Evolutionary conservation across 2,329 filamentous ascomycete genomes (phyloP).

Genomic region (Aspergillus latus): DNA sequence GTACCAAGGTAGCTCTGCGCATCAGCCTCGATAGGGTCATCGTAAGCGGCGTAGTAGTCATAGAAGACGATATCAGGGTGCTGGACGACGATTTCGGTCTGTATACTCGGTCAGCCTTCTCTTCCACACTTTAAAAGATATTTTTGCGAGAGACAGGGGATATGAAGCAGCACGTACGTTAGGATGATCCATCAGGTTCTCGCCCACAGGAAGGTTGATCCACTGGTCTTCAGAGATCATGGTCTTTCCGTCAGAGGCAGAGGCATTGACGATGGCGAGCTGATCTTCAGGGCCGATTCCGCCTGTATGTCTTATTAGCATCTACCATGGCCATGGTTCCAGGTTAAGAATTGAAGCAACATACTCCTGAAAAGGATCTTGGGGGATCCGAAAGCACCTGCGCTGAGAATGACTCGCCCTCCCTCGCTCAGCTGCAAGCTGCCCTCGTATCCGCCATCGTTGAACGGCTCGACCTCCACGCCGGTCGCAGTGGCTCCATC

Average conservation of each 20-base stretch:
- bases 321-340: too few species aligned
- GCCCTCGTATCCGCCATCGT: slow-evolving; percentile 21
- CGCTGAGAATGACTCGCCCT: slow-evolving; percentile 67
- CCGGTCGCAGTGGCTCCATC: slow-evolving; percentile 63
- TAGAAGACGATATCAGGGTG: slow-evolving; percentile 28
- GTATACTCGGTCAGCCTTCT: too few species aligned
- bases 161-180: slow-evolving; percentile 14
- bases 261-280: slow-evolving; percentile 45
- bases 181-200: slow-evolving; percentile 49
- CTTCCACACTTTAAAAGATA: too few species aligned
- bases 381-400: slow-evolving; percentile 68
- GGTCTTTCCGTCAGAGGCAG: slow-evolving; percentile 35
- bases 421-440: slow-evolving; percentile 65
- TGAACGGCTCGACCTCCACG: slow-evolving; percentile 24
- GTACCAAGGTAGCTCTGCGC: slow-evolving; percentile 16
- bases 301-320: slow-evolving; percentile 15
- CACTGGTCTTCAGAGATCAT: slow-evolving; percentile 47
- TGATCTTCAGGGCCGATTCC: slow-evolving; percentile 63
- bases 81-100: slow-evolving; percentile 19
- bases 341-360: neutral
- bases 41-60: slow-evolving; percentile 19
- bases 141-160: too few species aligned
- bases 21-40: slow-evolving; percentile 16
- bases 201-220: slow-evolving; percentile 54
- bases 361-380: slow-evolving; percentile 62